Evolutionary conservation across 352 stramenopile genomes (phyloP), one percentile per base, ranked within the genome.

Genomic region (Phytophthora nicotianae): DNA sequence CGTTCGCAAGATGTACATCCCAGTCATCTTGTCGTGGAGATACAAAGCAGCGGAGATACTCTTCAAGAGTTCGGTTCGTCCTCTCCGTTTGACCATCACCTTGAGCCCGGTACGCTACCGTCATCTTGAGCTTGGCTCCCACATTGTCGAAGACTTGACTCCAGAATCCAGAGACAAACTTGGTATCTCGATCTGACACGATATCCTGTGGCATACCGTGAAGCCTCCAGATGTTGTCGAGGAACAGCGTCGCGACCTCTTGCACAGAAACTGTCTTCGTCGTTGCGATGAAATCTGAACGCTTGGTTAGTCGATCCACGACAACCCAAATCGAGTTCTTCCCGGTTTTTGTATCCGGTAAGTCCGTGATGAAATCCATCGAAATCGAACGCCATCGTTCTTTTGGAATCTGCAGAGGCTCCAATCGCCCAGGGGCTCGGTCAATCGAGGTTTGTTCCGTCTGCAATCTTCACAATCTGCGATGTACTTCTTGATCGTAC

Each of bases 311-410:
- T 8, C 32, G 48, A 60, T 52, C 27, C 6, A 27, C n/a, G n/a
- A n/a, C n/a, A n/a, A n/a, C n/a, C n/a, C n/a, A n/a, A n/a, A n/a
- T n/a, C n/a, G n/a, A n/a, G 24, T 50, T 58, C 11, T 47, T 6
- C 1, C 40, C 38, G 32, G 24, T 8, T 14, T 55, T 58, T 5
- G 51, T 58, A 40, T 50, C 16, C 19, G 51, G 51, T 29, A 58
- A 24, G 23, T 58, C 51, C 16, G 51, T 58, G 27, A 58, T 58
- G 26, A 58, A 58, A 38, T 58, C 51, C 51, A 50, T 50, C 21
- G 51, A 58, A 40, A 58, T 58, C 10, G 51, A 58, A 14, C 38
- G 16, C 51, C 51, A 58, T 50, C 51, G 51, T 17, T 58, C 38
- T 8, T 58, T 40, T n/a, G 40, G 51, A 58, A 53, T 62, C 23